These are phyloP conservation scores for Alternaria metachromatica DNA, from an alignment of 2,329 filamentous ascomycete genomes.

Conservation along the genomic window DNA sequence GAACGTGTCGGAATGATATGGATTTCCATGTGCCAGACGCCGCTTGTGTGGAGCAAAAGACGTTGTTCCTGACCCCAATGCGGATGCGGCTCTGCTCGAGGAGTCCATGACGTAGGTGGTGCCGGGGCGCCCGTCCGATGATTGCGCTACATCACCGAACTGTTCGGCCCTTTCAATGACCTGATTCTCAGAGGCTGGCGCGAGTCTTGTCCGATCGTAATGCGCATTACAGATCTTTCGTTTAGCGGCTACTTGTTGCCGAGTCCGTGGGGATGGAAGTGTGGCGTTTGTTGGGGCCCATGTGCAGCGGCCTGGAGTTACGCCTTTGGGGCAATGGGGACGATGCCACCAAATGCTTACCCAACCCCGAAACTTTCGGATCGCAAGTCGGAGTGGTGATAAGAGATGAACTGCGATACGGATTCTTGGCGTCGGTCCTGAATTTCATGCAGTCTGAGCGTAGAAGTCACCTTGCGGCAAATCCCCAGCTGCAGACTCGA, in stretches of 20 bases:
- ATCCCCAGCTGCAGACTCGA: not conserved
- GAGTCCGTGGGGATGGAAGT: not conserved
- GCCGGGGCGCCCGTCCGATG: not conserved
- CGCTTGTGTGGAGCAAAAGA: not conserved
- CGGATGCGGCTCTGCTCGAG: not conserved
- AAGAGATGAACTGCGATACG: not conserved
- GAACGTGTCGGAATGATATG: not conserved
- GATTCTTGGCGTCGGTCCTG: not conserved
- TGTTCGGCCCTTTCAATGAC: constrained; percentile 1
- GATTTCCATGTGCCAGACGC: constrained; percentile 2
- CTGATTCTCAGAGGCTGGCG: not conserved
- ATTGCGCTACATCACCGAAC: not conserved
- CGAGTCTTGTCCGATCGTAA: not conserved
- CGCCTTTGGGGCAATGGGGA: not conserved
- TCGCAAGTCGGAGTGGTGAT: not conserved
- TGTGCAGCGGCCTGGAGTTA: not conserved
- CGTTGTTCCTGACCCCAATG: not conserved
- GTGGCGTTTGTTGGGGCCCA: not conserved
- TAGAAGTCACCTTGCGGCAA: not conserved
- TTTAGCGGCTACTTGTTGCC: not conserved
- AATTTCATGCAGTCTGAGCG: not conserved
- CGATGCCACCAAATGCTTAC: not conserved
- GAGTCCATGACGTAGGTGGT: not conserved
- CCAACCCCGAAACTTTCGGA: not conserved
- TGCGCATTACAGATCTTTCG: not conserved